Conservation (phyloP, 805 yeast species). For the Saccharomycopsis fibuligera region DNA sequence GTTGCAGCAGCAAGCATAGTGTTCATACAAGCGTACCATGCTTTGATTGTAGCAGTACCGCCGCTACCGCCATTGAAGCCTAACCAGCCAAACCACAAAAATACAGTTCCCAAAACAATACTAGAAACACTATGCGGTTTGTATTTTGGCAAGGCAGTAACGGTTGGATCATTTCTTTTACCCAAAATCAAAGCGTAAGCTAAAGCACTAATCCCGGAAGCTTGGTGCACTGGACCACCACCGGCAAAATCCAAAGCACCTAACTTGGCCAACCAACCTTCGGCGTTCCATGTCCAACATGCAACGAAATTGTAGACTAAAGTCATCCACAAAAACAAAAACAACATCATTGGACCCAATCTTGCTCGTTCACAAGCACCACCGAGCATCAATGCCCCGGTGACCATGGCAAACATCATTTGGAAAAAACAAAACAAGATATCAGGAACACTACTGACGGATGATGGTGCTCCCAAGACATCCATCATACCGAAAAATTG, state of each 20-base stretch:
- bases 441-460: slow-evolving; percentile 71
- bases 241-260: slow-evolving; percentile 97
- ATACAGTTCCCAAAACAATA: slow-evolving; percentile 86
- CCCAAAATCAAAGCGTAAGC: slow-evolving; percentile 91
- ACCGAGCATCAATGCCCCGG: slow-evolving; percentile 92
- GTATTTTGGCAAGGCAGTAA: slow-evolving; percentile 72
- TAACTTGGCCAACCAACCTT: slow-evolving; percentile 79
- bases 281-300: slow-evolving; percentile 94
- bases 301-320: slow-evolving; percentile 95
- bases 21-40: slow-evolving; percentile 89
- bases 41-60: slow-evolving; percentile 87
- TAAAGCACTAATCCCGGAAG: slow-evolving; percentile 91
- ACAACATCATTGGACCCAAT: slow-evolving; percentile 93
- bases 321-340: slow-evolving; percentile 89
- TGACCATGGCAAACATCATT: slow-evolving; percentile 93
- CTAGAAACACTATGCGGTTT: slow-evolving; percentile 91
- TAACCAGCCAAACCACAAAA: slow-evolving; percentile 98
- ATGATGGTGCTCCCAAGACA: slow-evolving; percentile 76
- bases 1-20: slow-evolving; percentile 90
- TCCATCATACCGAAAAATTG: slow-evolving; percentile 73
- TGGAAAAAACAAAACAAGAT: slow-evolving; percentile 86
- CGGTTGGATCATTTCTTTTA: slow-evolving; percentile 80
- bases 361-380: slow-evolving; percentile 98
- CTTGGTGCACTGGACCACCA: slow-evolving; percentile 96
- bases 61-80: slow-evolving; percentile 99